A percentile compares a stretch with the other conserved stretches of the same genome.
Evolutionary conservation across 768 basidiomycete genomes (phyloP).

Genomic region (Xerocomellus dryophilus): DNA sequence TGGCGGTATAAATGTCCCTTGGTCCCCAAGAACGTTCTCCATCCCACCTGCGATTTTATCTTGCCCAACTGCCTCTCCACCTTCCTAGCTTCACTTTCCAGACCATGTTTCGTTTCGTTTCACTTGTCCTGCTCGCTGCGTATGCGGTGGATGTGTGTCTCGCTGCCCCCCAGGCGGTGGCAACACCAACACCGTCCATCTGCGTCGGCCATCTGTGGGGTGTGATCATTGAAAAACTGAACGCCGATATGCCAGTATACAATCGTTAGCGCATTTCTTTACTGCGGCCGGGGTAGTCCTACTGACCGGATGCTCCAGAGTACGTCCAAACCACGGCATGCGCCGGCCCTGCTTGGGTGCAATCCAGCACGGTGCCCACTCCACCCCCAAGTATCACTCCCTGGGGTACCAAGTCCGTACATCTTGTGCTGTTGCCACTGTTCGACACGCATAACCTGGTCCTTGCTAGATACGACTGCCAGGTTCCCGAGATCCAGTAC

Average conservation of each 20-base stretch:
- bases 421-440: background rate
- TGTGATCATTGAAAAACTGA: constrained; percentile 11
- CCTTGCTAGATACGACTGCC: constrained; percentile 12
- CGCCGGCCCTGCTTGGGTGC: constrained; percentile 17
- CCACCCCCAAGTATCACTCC: constrained; percentile 13
- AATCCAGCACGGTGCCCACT: constrained; percentile 14
- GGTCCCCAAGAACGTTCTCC: background rate
- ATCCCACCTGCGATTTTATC: background rate
- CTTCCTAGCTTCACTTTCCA: background rate
- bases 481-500: constrained; percentile 11
- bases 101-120: constrained; percentile 1
- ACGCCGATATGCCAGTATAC: constrained; percentile 5
- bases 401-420: constrained; percentile 12
- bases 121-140: constrained; percentile 1
- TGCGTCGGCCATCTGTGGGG: constrained; percentile 18
- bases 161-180: background rate
- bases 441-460: background rate
- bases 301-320: constrained; percentile 7
- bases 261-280: constrained; percentile 9
- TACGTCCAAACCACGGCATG: constrained; percentile 9
- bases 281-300: background rate
- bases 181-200: background rate
- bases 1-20: constrained; percentile 13
- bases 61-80: background rate
- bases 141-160: background rate